Conservation (phyloP, 306 rosid genomes). For the Macrotyloma uniflorum region DNA sequence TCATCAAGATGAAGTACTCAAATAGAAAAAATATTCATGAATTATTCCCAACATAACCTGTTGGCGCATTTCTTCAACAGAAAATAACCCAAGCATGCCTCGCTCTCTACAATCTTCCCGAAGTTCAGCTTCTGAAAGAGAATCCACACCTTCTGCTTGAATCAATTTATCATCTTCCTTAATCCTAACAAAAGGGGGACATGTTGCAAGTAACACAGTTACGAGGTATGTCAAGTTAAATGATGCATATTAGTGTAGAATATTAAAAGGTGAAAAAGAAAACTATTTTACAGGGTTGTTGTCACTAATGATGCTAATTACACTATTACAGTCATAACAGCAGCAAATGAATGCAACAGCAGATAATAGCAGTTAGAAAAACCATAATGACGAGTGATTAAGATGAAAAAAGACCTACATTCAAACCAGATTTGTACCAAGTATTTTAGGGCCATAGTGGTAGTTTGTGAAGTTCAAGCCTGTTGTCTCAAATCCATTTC, state of each 20-base stretch:
- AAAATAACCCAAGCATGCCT: conserved; percentile 93
- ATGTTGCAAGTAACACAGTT: conserved; percentile 8
- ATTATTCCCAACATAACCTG: conserved; percentile 60
- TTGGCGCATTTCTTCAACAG: conserved; percentile 97
- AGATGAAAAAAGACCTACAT: not conserved
- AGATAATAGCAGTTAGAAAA: conserved; percentile 22
- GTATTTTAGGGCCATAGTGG: not conserved
- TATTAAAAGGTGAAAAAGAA: conserved; percentile 17
- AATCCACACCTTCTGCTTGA: conserved; percentile 91
- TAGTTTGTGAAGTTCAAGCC: not conserved
- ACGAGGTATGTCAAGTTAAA: not conserved
- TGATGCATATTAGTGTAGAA: not conserved
- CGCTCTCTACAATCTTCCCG: conserved; percentile 96
- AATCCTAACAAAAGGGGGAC: conserved; percentile 56
- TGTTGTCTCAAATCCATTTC: not conserved
- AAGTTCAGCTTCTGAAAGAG: conserved; percentile 95
- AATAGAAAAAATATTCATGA: conserved; percentile 33
- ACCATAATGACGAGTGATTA: not conserved
- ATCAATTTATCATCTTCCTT: conserved; percentile 90
- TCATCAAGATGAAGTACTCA: conserved; percentile 27
- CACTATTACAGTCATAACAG: conserved; percentile 16
- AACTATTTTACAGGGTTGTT: conserved; percentile 1
- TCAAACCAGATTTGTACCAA: not conserved
- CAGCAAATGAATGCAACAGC: not conserved
- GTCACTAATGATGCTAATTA: conserved; percentile 20